Conservation (phyloP, 805 yeast species). For the Saccharomycopsis synnaedendra region DNA sequence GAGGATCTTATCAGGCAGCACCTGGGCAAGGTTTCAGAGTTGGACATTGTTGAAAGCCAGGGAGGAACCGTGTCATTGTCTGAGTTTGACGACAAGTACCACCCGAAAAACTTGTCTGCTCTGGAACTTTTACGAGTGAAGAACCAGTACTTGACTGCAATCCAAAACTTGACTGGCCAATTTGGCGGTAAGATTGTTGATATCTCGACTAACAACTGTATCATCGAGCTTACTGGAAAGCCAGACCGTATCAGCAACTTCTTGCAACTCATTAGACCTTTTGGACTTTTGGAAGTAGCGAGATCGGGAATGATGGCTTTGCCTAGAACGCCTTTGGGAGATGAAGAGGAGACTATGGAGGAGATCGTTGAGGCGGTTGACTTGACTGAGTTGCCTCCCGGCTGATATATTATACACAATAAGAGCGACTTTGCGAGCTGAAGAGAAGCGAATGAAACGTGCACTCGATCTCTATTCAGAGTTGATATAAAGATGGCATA, state of each 20-base stretch:
- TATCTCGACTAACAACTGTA: constrained; percentile 84
- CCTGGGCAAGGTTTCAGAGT: constrained; percentile 18
- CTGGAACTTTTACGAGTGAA: constrained; percentile 92
- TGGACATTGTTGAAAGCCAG: constrained; percentile 19
- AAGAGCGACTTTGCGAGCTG: background rate
- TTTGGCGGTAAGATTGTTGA: constrained; percentile 93
- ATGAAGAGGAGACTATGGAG: constrained; percentile 29
- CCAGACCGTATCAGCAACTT: constrained; percentile 84
- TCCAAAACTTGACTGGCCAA: constrained; percentile 66
- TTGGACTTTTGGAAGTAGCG: constrained; percentile 92
- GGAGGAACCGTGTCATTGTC: constrained; percentile 22
- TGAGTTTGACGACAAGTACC: constrained; percentile 38
- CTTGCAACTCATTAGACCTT: constrained; percentile 83
- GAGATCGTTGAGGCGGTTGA: constrained; percentile 64
- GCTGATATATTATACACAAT: constrained; percentile 34
- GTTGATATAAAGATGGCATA: too few relatives aligned
- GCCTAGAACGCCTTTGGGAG: constrained; percentile 83
- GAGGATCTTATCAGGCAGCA: constrained; percentile 89
- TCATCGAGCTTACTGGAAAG: constrained; percentile 89
- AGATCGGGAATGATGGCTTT: constrained; percentile 98
- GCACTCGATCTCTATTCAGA: too few relatives aligned
- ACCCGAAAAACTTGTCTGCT: constrained; percentile 82
- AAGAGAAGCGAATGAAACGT: too few relatives aligned
- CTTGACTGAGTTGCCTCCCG: constrained; percentile 88
- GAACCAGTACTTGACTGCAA: constrained; percentile 77